These are phyloP conservation scores for Berberis thunbergii DNA, from an alignment of 164 flowering plant genomes.

Conservation along the genomic window DNA sequence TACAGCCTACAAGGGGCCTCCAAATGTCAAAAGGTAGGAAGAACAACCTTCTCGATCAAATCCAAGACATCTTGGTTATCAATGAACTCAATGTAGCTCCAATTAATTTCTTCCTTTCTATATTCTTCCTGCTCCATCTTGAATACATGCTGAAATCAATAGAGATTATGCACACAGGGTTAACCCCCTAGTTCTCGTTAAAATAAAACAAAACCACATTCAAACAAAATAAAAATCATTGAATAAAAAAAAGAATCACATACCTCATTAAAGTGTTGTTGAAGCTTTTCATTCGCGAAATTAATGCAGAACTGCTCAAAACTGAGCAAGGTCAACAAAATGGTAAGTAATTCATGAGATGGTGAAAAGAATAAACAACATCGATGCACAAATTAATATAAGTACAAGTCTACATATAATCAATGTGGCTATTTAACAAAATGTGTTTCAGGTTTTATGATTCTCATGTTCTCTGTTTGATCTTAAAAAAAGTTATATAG, in stretches of 20 bases:
- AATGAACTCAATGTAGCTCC: conserved; percentile 97
- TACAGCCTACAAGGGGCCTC: no score
- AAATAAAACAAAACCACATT: no score
- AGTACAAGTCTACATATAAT: no score
- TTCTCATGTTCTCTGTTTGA: no score
- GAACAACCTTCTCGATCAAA: conserved; percentile 80
- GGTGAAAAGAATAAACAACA: background rate
- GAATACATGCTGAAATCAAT: conserved; percentile 75
- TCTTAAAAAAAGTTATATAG: no score
- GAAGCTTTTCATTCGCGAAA: conserved; percentile 98
- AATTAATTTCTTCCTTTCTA: conserved; percentile 71
- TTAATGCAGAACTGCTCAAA: conserved; percentile 98
- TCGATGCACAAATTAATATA: no score
- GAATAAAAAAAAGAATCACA: background rate
- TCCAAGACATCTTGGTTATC: conserved; percentile 97
- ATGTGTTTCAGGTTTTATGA: no score
- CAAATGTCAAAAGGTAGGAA: background rate
- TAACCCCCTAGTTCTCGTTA: background rate
- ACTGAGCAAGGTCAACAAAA: conserved; percentile 27
- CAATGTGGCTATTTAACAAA: no score
- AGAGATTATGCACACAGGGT: background rate
- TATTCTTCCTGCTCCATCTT: conserved; percentile 99
- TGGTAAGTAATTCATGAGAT: background rate
- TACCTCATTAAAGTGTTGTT: conserved; percentile 98
- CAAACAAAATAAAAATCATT: no score